Percentiles rank a stretch among this genome's conserved stretches.
Evolutionary conservation across 805 yeast genomes (phyloP).

Genomic region (Suhomyces pyralidae): DNA sequence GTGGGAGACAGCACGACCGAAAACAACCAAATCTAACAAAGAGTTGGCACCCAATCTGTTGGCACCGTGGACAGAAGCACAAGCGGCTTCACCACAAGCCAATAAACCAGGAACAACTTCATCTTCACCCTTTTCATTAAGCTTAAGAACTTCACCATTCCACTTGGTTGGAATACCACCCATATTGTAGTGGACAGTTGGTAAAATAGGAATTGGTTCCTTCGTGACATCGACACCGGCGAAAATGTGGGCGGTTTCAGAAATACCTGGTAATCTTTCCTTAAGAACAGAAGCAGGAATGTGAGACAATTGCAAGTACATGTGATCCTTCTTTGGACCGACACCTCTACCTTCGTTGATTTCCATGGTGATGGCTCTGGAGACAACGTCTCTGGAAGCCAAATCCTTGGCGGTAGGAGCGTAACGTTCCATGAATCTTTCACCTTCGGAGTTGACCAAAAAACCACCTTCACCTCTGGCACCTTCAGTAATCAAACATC

Average conservation of each 20-base stretch:
- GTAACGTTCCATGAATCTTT: constrained; percentile 98
- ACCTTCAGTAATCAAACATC: constrained; percentile 98
- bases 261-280: constrained; percentile 98
- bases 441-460: constrained; percentile 95
- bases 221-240: constrained; percentile 99
- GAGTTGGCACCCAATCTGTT: constrained; percentile 99
- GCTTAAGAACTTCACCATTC: constrained; percentile 89
- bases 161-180: constrained; percentile 99
- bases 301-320: constrained; percentile 89
- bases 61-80: constrained; percentile 99
- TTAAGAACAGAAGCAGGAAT: constrained; percentile 87
- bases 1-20: constrained; percentile 97
- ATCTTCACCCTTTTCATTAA: constrained; percentile 86
- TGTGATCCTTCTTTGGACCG: constrained; percentile 93
- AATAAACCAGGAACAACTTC: constrained; percentile 85
- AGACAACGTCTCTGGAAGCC: constrained; percentile 97
- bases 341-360: constrained; percentile 99
- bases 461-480: constrained; percentile 99
- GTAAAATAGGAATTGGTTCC: constrained; percentile 97
- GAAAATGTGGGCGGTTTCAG: constrained; percentile 96
- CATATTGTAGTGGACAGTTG: constrained; percentile 99
- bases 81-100: constrained; percentile 99
- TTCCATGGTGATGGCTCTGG: constrained; percentile 98
- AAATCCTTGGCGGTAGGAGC: constrained; percentile 98
- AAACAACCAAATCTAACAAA: constrained; percentile 90